Percentiles rank a stretch among this genome's conserved stretches.
These are phyloP conservation scores for Silene coronaria DNA, from an alignment of 179 eudicot genomes.

Conservation along the genomic window DNA sequence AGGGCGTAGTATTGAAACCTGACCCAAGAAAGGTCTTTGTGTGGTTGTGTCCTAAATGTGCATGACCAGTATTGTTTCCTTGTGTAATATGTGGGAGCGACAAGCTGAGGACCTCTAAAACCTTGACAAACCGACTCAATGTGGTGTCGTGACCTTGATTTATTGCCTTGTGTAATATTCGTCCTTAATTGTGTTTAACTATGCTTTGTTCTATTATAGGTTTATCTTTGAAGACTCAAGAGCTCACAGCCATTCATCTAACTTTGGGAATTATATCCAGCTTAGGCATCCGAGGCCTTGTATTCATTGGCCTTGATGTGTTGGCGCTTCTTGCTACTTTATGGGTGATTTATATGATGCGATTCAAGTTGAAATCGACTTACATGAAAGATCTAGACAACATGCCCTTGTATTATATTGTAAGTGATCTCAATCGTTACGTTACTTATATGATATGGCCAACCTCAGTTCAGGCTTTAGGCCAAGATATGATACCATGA, in stretches of 20 bases:
- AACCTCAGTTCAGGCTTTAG: not conserved
- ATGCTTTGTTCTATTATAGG: constrained; percentile 32
- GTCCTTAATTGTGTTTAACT: not conserved
- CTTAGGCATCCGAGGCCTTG: constrained; percentile 20
- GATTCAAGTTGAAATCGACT: constrained; percentile 58
- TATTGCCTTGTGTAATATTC: not conserved
- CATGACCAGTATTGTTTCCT: too few relatives aligned
- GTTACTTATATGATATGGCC: not conserved
- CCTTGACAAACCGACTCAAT: too few relatives aligned
- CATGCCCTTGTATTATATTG: constrained; percentile 63
- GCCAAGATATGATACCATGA: too few relatives aligned
- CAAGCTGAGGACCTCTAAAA: too few relatives aligned
- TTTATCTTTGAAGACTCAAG: constrained; percentile 77
- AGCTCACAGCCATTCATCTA: constrained; percentile 67
- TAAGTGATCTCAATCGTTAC: constrained; percentile 20
- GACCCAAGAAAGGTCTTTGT: too few relatives aligned
- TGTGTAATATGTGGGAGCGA: too few relatives aligned
- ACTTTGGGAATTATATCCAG: constrained; percentile 46
- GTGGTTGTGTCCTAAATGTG: too few relatives aligned
- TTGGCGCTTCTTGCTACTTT: constrained; percentile 51
- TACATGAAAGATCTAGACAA: constrained; percentile 61
- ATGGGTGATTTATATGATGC: constrained; percentile 90
- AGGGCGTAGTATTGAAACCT: too few relatives aligned
- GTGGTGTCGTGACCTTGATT: not conserved
- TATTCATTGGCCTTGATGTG: constrained; percentile 56